Base-by-base conservation (phyloP, 805 yeast genomes). In the Candida tammaniensis region DNA sequence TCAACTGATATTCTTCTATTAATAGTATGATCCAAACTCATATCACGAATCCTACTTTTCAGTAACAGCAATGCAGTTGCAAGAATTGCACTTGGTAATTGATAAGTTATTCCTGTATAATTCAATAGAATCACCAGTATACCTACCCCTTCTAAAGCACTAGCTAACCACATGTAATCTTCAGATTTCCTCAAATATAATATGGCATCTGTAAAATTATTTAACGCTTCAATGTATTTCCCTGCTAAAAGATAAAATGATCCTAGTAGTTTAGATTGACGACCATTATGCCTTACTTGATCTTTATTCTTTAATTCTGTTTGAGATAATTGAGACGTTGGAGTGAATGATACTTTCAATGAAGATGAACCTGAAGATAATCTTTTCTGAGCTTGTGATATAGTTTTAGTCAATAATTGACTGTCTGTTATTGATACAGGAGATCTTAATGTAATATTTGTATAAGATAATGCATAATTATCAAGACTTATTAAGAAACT, bases 151-250 rank as follows among this genome's bases (percentile, higher is more conserved):
- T 88, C 96, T n/a, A 91, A 54, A 0, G 96, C 78, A 18, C 91
- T 81, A 0, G 82, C 98, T 10, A 86, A 68, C 98, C 98, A 93
- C 7, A 93, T 61, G 48, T 75, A 74, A 54, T 93, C 98, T 32
- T 78, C 78, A 2, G 80, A 67, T 9, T 74, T 67, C 40, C 76
- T 78, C 35, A 87, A 59, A 16, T 72, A 60, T 2, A 64, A 49
- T 1, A 82, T 69, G 0, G 96, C 80, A 25, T 88, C 95, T n/a
- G 80, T 74, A 47, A 88, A 81, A 39, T 79, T 78, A 16, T 70
- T 65, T 35, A 89, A 53, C 0, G 97, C 94, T 38, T 80, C 85
- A 11, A 68, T 54, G 28, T 82, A 70, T 34, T 84, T 76, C 1
- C 98, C 98, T 1, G 96, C 82, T 30, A 93, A 58, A 10, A 93